These are phyloP conservation scores for Lathyrus oleraceus DNA, from an alignment of 306 rosid species.

Conservation along the genomic window DNA sequence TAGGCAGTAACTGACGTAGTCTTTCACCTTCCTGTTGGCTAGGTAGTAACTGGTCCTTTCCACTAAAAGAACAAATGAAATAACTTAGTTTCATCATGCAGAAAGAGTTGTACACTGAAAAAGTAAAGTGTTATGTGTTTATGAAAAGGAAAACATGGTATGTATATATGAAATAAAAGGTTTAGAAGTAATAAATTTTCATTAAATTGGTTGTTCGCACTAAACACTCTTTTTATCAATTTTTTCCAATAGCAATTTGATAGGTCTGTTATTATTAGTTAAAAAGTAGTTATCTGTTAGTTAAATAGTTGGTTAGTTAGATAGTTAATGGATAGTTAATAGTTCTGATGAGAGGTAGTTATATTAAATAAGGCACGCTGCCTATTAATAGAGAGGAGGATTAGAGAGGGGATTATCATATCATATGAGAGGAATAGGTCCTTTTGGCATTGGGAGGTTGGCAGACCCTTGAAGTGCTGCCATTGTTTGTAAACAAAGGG, in stretches of 20 bases:
- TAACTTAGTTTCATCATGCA: conserved; percentile 34
- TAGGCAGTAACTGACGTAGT: conserved; percentile 48
- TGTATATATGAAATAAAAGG: not conserved
- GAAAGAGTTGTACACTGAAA: conserved; percentile 24
- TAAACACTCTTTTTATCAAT: not conserved
- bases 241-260: not conserved
- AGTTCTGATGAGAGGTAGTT: no score
- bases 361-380: no score
- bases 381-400: no score
- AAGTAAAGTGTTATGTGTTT: conserved; percentile 9
- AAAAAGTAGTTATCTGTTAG: no score
- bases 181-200: not conserved
- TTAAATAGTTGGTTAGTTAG: no score
- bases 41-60: conserved; percentile 72
- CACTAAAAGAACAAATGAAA: conserved; percentile 52
- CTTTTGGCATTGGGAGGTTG: no score
- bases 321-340: no score
- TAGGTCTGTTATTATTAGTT: no score
- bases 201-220: conserved; percentile 15
- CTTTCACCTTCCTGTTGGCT: conserved; percentile 68
- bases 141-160: not conserved
- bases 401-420: no score
- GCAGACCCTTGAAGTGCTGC: no score
- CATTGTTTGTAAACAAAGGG: no score
- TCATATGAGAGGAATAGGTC: no score